These are phyloP conservation scores for Chaetomium tenue DNA, from an alignment of 495 filamentous ascomycete species.

Conservation along the genomic window DNA sequence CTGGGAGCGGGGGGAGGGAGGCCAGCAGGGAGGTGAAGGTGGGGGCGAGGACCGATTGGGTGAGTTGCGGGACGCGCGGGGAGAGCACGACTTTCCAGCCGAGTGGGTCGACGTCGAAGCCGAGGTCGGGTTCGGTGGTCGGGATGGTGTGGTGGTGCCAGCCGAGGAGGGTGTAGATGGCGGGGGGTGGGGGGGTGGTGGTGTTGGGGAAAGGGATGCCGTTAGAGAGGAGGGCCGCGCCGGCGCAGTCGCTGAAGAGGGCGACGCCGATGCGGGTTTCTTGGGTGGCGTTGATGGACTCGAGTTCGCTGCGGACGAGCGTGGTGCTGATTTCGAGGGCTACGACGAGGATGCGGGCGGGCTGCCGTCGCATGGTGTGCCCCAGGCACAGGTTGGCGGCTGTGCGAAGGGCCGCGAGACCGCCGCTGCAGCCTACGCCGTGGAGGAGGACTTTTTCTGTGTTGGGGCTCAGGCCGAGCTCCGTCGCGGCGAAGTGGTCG, in stretches of 20 bases:
- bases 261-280: constrained; percentile 57
- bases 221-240: constrained; percentile 59
- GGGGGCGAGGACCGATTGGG: constrained; percentile 47
- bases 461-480: constrained; percentile 47
- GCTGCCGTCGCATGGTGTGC: constrained; percentile 49
- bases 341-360: constrained; percentile 57
- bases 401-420: constrained; percentile 59
- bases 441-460: constrained; percentile 61
- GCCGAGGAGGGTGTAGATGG: constrained; percentile 56
- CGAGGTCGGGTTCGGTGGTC: constrained; percentile 55
- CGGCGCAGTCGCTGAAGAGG: constrained; percentile 64
- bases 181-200: constrained; percentile 53
- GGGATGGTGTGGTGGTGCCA: constrained; percentile 58
- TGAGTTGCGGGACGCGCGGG: constrained; percentile 54
- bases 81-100: constrained; percentile 64
- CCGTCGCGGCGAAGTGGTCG: constrained; percentile 60
- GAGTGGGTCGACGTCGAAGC: constrained; percentile 58
- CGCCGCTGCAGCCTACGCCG: constrained; percentile 64
- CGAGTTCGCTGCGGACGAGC: constrained; percentile 58
- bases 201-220: constrained; percentile 50
- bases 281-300: constrained; percentile 52
- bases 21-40: constrained; percentile 50
- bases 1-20: constrained; percentile 40
- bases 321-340: constrained; percentile 61
- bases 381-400: constrained; percentile 62